Evolutionary conservation across 805 yeast species (phyloP).

Genomic region (Kluyveromyces wickerhamii): DNA sequence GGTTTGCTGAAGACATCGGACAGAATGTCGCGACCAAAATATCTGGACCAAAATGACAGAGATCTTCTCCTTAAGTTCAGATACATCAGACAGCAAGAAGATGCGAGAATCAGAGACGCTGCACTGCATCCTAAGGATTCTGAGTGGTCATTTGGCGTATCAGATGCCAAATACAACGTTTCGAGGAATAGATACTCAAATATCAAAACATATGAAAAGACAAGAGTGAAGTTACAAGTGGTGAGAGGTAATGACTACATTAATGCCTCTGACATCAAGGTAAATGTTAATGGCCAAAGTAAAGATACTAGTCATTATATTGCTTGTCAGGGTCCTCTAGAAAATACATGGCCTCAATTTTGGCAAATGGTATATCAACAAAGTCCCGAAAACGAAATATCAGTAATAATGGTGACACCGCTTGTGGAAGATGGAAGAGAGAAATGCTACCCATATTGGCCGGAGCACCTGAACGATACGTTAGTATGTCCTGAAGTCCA

Average conservation of each 20-base stretch:
- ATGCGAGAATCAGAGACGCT: slow-evolving; percentile 32
- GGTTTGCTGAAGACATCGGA: slow-evolving; percentile 3
- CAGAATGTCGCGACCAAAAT: slow-evolving; percentile 16
- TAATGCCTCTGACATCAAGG: slow-evolving; percentile 67
- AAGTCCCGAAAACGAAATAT: slow-evolving; percentile 47
- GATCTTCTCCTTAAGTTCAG: slow-evolving; percentile 26
- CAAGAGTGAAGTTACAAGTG: slow-evolving; percentile 39
- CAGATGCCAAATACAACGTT: slow-evolving; percentile 20
- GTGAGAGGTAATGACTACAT: slow-evolving; percentile 50
- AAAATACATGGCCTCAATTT: slow-evolving; percentile 67
- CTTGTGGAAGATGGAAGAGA: slow-evolving; percentile 57
- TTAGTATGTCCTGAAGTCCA: slow-evolving; percentile 12
- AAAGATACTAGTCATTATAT: slow-evolving; percentile 38
- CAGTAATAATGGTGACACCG: slow-evolving; percentile 70
- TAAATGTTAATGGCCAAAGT: slow-evolving; percentile 19
- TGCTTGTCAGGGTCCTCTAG: slow-evolving; percentile 77
- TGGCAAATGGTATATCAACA: slow-evolving; percentile 78
- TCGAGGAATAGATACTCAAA: slow-evolving; percentile 52
- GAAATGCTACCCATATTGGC: slow-evolving; percentile 84
- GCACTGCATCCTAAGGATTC: slow-evolving; percentile 22
- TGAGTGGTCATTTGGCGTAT: slow-evolving; percentile 26
- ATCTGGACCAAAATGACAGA: slow-evolving; percentile 20
- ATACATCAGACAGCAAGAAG: slow-evolving; percentile 31
- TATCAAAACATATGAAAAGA: slow-evolving; percentile 58
- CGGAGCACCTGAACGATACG: slow-evolving; percentile 16